These are phyloP conservation scores for Solanum dulcamara DNA, from an alignment of 257 asterid species.

Conservation along the genomic window DNA sequence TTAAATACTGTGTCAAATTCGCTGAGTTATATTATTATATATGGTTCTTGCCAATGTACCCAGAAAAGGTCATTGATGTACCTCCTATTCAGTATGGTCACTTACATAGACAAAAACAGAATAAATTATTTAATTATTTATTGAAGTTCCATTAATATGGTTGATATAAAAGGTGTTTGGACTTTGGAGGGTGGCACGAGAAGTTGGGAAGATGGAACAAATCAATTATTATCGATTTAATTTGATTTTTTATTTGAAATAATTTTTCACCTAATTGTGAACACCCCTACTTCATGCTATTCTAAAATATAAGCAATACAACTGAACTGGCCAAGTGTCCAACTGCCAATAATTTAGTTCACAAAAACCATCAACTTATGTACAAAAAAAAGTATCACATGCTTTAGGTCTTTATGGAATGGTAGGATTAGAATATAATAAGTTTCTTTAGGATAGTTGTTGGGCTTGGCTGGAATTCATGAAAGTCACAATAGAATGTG, in stretches of 20 bases:
- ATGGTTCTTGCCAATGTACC: no score
- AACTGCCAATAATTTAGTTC: neutral
- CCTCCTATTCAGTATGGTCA: neutral
- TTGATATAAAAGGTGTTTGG: no score
- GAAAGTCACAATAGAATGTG: neutral
- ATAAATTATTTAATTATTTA: neutral
- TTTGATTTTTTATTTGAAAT: no score
- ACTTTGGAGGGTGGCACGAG: no score
- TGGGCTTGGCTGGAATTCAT: neutral
- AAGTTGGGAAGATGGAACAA: neutral
- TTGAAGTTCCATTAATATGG: no score
- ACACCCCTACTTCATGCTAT: neutral
- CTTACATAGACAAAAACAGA: neutral
- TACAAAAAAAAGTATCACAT: neutral
- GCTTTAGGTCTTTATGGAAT: neutral
- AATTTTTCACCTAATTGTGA: no score
- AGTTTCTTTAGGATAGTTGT: neutral
- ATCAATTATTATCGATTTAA: no score
- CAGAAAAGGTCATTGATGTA: no score
- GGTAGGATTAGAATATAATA: neutral
- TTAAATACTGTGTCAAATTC: no score
- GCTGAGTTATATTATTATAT: no score
- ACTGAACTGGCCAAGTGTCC: neutral
- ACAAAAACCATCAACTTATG: neutral
- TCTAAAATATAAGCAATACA: neutral